These are phyloP conservation scores for Curvularia eragrostidis DNA, from an alignment of 2,329 filamentous ascomycete species.

Conservation along the genomic window DNA sequence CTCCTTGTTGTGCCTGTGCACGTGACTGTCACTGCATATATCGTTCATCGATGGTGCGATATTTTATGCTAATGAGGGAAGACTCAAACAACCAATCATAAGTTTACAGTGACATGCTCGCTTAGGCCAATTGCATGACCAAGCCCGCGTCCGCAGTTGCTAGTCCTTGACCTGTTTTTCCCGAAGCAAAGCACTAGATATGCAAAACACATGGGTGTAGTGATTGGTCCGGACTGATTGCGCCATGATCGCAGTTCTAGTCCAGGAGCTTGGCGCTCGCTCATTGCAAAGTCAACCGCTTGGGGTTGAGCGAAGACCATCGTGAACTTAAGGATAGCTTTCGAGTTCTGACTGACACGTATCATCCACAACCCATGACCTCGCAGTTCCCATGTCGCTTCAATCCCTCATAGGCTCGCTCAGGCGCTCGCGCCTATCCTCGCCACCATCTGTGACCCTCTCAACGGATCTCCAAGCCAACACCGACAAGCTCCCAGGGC, in stretches of 20 bases:
- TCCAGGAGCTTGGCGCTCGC: neutral
- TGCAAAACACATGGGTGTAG: constrained; percentile 8
- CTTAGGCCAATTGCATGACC: neutral
- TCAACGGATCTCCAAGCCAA: constrained; percentile 17
- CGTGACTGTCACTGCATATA: no score
- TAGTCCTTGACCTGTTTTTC: constrained; percentile 5
- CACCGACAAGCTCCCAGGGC: constrained; percentile 29
- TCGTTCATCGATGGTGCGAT: neutral
- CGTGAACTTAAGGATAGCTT: neutral
- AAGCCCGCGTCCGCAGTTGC: neutral
- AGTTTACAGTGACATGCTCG: constrained; percentile 1
- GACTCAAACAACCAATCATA: neutral
- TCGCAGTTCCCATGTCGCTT: constrained; percentile 20
- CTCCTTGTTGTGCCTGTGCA: neutral
- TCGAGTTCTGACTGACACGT: neutral
- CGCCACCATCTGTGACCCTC: constrained; percentile 14
- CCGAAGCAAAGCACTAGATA: constrained; percentile 1
- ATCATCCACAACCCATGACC: neutral
- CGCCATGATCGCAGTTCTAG: neutral
- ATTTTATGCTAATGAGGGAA: neutral
- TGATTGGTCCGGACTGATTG: constrained; percentile 10
- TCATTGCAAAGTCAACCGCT: neutral
- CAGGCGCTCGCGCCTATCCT: constrained; percentile 21
- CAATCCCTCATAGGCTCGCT: constrained; percentile 33
- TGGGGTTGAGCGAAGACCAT: neutral